These are phyloP conservation scores for Geotrichum citri-aurantii DNA, from an alignment of 1,139 yeast genomes.

Conservation along the genomic window DNA sequence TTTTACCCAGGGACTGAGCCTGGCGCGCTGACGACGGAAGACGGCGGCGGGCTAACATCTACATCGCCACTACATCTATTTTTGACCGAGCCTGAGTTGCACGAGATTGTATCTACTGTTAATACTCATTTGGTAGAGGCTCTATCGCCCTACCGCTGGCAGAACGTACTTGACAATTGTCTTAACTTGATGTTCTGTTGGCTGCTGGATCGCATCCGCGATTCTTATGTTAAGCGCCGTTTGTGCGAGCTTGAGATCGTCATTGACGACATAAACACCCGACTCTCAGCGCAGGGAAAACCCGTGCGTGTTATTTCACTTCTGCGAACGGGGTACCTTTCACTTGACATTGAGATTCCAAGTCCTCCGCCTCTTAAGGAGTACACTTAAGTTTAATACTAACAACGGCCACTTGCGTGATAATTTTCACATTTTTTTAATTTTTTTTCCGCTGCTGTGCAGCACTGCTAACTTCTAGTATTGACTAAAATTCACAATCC, in stretches of 20 bases:
- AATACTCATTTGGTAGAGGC: conserved; percentile 44
- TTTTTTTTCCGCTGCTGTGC: too few relatives aligned
- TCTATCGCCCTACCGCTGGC: conserved; percentile 37
- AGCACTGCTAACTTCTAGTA: neutral
- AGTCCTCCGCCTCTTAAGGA: conserved; percentile 11
- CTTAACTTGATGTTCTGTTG: conserved; percentile 22
- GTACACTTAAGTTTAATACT: neutral
- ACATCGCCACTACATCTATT: conserved; percentile 48
- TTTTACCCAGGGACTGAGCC: conserved; percentile 60
- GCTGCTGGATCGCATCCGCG: conserved; percentile 8
- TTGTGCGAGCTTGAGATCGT: conserved; percentile 44
- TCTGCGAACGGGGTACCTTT: conserved; percentile 53
- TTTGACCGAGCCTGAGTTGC: conserved; percentile 39
- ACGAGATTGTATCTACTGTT: conserved; percentile 41
- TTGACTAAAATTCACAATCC: neutral
- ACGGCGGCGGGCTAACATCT: conserved; percentile 4
- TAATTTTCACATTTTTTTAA: too few relatives aligned
- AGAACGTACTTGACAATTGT: conserved; percentile 40
- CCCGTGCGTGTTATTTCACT: conserved; percentile 48
- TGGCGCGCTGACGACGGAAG: conserved; percentile 43
- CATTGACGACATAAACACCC: conserved; percentile 41
- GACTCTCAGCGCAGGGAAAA: conserved; percentile 29
- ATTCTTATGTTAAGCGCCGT: conserved; percentile 30
- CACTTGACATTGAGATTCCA: conserved; percentile 31
- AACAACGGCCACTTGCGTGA: too few relatives aligned